Evolutionary conservation across 306 rosid species (phyloP), one percentile per base, ranked within the genome.

Genomic region (Dryas alaskensis): DNA sequence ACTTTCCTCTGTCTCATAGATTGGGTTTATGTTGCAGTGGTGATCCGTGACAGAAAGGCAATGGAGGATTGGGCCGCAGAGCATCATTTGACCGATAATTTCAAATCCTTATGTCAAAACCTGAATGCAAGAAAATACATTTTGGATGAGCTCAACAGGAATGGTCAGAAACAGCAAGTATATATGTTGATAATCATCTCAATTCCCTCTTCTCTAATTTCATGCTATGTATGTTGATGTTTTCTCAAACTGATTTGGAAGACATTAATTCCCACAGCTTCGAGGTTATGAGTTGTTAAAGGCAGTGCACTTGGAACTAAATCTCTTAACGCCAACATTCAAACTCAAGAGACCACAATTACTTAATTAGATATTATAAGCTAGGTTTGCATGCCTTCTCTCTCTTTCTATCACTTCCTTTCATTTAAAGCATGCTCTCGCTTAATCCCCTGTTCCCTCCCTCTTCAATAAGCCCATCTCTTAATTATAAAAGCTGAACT

Each of bases 21-120:
- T 93, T 73, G 97, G 98, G 96, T 93, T 60, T 88, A 93, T 31
- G 98, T 93, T 80, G 94, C 96, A 60, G 91, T 93, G 77, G 97
- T 83, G 50, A 86, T 91, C 75, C 98, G 97, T 14, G 98, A 91
- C 70, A 78, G 58, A 60, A 85, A 75, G 61, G 88, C 85, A n/a
- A 74, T 93, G 58, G 97, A 89, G 81, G 86, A 89, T 73, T 93
- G 98, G 98, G 94, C 96, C 39, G 71, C 31, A 64, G 80, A 81
- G 72, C 74, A 85, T 78, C 47, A 89, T 57, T 73, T 77, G 73
- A 80, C 77, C 0, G 90, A 75, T 60, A 96, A 86, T 83, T 89
- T 84, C 74, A 85, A 79, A 69, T 89, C 98, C 14, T 73, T 91
- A 51, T 93, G 97, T 72, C 84, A 82, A 77, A 89, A 93, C 66